A percentile compares a stretch with the other conserved stretches of the same genome.
phyloP scores from a whole-genome alignment of 2,329 filamentous ascomycete species.

The Hypomyces rosellus region DNA sequence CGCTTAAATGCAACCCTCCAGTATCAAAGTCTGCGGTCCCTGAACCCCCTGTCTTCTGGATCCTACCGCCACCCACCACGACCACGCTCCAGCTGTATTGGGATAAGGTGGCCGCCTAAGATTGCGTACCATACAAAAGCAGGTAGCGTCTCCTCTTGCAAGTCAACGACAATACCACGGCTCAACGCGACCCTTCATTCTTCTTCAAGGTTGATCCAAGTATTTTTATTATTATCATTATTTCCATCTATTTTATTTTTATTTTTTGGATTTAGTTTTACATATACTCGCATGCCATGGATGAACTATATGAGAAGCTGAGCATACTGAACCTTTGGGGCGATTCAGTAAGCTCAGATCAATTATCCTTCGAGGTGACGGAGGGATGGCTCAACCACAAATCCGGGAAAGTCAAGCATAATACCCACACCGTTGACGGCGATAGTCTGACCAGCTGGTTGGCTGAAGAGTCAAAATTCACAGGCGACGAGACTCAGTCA shows the following conservation, averaged over 20 bases:
- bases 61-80: no score
- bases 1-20: background rate
- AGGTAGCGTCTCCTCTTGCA: background rate
- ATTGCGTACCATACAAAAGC: background rate
- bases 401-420: conserved; percentile 15
- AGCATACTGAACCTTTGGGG: conserved; percentile 19
- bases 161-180: no score
- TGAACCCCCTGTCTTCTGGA: background rate
- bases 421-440: conserved; percentile 8
- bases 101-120: background rate
- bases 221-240: background rate
- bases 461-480: conserved; percentile 13
- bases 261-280: background rate
- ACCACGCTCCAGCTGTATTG: no score
- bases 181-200: no score
- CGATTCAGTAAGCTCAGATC: conserved; percentile 12
- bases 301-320: conserved; percentile 27
- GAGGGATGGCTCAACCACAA: conserved; percentile 23
- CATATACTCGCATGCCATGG: conserved; percentile 17
- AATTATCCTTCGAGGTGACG: conserved; percentile 19
- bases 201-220: no score
- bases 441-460: conserved; percentile 18
- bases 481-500: conserved; percentile 12
- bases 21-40: background rate
- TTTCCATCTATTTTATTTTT: background rate